These are phyloP conservation scores for Petasospora fabianii DNA, from an alignment of 1,139 yeast species.

Conservation along the genomic window DNA sequence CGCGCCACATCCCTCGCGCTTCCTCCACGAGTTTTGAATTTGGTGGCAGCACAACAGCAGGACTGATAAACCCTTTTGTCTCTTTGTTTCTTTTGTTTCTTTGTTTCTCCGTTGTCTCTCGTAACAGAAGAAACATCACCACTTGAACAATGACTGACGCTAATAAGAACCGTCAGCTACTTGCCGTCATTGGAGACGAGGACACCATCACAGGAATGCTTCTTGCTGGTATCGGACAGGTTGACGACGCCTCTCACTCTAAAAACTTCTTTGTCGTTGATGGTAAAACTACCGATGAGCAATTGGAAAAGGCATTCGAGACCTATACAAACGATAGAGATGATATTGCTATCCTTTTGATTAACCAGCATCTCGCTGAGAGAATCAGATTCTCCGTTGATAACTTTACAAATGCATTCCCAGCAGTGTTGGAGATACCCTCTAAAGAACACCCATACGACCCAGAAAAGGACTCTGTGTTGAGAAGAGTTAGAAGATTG, in stretches of 20 bases:
- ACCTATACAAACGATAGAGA: constrained; percentile 71
- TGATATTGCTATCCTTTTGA: constrained; percentile 88
- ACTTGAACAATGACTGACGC: constrained; percentile 13
- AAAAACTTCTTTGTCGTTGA: constrained; percentile 83
- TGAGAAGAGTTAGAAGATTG: constrained; percentile 88
- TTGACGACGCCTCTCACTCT: constrained; percentile 53
- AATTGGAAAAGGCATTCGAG: constrained; percentile 71
- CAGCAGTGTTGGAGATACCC: constrained; percentile 95
- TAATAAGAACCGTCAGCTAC: constrained; percentile 59
- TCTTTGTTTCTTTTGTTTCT: not conserved
- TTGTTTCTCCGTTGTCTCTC: too few species aligned
- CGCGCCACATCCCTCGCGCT: constrained; percentile 2
- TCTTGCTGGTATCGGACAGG: constrained; percentile 94
- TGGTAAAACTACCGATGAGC: constrained; percentile 73
- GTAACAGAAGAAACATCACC: too few species aligned
- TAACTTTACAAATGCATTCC: constrained; percentile 84
- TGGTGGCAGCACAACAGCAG: constrained; percentile 1
- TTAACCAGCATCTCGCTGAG: constrained; percentile 95
- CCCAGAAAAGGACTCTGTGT: constrained; percentile 95
- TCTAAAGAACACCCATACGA: constrained; percentile 96
- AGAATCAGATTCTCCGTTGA: constrained; percentile 81
- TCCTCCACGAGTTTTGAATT: constrained; percentile 1
- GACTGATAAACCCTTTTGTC: too few species aligned
- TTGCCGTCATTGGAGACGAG: constrained; percentile 96
- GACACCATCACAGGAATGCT: constrained; percentile 95